phyloP scores from a whole-genome alignment of 2,329 filamentous ascomycete species.

The Corniculantispora saksenae region DNA sequence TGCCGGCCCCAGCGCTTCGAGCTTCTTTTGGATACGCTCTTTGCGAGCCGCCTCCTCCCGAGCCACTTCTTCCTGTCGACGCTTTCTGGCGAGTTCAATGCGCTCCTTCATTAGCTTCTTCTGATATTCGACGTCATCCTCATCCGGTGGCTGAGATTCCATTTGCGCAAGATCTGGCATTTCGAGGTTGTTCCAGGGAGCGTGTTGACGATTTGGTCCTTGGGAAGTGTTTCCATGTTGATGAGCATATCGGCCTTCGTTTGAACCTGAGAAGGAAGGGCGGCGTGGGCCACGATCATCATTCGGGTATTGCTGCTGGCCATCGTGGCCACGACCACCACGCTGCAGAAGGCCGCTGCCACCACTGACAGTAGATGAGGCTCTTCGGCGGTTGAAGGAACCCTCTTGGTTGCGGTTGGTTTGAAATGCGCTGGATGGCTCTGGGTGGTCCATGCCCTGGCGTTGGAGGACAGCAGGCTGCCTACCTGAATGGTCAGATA shows the following conservation, averaged over 20 bases:
- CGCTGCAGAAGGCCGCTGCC: conserved; percentile 73
- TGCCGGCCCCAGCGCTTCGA: conserved; percentile 68
- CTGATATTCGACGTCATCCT: conserved; percentile 59
- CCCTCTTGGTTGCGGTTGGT: conserved; percentile 69
- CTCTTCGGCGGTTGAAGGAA: conserved; percentile 73
- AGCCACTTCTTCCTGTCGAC: conserved; percentile 67
- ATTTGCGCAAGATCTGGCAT: conserved; percentile 20
- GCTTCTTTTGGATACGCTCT: conserved; percentile 70
- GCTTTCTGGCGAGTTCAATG: conserved; percentile 68
- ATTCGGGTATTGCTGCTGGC: conserved; percentile 37
- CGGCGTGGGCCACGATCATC: conserved; percentile 48
- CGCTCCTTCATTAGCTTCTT: conserved; percentile 74
- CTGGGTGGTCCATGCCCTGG: conserved; percentile 65
- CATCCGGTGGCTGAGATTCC: conserved; percentile 32
- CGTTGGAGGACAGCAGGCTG: conserved; percentile 81
- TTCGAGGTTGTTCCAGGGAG: conserved; percentile 31
- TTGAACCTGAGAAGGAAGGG: conserved; percentile 51
- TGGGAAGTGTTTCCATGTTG: conserved; percentile 26
- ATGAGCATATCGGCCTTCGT: conserved; percentile 53
- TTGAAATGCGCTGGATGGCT: conserved; percentile 86
- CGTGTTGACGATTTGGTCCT: conserved; percentile 31
- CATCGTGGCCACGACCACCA: conserved; percentile 45
- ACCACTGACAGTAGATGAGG: conserved; percentile 89
- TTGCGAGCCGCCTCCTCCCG: conserved; percentile 71
- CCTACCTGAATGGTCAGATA: conserved; percentile 66